Percentiles rank a stretch among this genome's conserved stretches.
Conservation (phyloP, 352 stramenopile genomes). For the Phytophthora pseudosyringae region DNA sequence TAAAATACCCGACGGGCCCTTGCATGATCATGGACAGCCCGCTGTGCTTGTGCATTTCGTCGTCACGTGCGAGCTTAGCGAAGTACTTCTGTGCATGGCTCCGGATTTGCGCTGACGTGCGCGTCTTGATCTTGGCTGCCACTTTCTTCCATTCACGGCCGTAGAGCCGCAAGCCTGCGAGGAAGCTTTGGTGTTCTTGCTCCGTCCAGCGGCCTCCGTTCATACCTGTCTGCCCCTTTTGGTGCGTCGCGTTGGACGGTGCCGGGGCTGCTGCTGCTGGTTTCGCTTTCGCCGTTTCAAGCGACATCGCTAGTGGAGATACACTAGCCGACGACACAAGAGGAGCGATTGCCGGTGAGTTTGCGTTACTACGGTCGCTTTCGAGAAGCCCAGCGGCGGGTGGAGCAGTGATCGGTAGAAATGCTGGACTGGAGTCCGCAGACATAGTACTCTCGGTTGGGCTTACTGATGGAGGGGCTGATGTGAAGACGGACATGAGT, state of each 20-base stretch:
- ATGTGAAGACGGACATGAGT: slow-evolving; percentile 32
- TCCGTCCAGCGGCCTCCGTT: slow-evolving; percentile 94
- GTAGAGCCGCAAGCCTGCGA: slow-evolving; percentile 92
- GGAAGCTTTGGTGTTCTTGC: slow-evolving; percentile 96
- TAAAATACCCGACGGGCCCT: slow-evolving; percentile 53
- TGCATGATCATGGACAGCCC: slow-evolving; percentile 30
- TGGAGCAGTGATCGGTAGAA: slow-evolving; percentile 21
- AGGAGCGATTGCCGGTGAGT: slow-evolving; percentile 38
- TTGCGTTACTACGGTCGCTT: slow-evolving; percentile 20
- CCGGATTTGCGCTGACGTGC: slow-evolving; percentile 86
- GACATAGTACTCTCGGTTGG: slow-evolving; percentile 14
- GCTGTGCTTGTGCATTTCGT: slow-evolving; percentile 66
- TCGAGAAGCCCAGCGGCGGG: slow-evolving; percentile 25
- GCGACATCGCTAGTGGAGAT: slow-evolving; percentile 31
- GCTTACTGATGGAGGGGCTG: slow-evolving; percentile 21
- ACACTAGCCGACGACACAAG: slow-evolving; percentile 33
- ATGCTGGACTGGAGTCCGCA: slow-evolving; percentile 10
- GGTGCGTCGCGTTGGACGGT: slow-evolving; percentile 47
- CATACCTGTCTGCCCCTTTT: slow-evolving; percentile 71
- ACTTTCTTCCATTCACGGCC: slow-evolving; percentile 98
- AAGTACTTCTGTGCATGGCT: slow-evolving; percentile 91
- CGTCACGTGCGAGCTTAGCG: slow-evolving; percentile 82
- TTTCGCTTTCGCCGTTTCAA: slow-evolving; percentile 29
- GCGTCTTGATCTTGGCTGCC: slow-evolving; percentile 88
- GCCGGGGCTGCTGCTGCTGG: slow-evolving; percentile 8